Evolutionary conservation across 148 eudicot genomes (phyloP), one percentile per base, ranked within the genome.

Genomic region (Rhododendron mucronatum): DNA sequence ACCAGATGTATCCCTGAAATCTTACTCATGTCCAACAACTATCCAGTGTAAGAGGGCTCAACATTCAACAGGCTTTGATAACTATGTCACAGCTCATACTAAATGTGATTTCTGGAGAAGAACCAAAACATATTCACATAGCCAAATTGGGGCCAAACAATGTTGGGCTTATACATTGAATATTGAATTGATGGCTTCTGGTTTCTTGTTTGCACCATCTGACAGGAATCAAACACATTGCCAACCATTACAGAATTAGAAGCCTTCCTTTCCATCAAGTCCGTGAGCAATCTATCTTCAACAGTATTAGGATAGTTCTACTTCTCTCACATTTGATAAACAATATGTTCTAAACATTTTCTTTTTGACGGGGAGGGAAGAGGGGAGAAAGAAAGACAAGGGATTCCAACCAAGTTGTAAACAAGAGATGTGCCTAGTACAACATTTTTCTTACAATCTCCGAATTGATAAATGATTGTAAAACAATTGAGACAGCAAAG

Each of bases 141-240:
- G 61, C 82, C 57, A 80, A 79, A 80, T 30, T 28, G n/a, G 82
- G 55, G 51, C 5, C 10, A 21, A 47, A 53, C 30, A 79, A 47
- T 26, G 37, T 41, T 20, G 30, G 33, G 14, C 5, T 67, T 67
- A 67, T 26, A 26, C 33, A 26, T 26, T 67, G 74, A 41, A 41
- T 28, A 78, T 23, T 76, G 50, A 18, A 11, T 45, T 12, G 41
- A 11, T 47, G 55, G 33, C 55, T 78, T 45, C 26, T 47, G 55
- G 81, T 78, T 78, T 44, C 81, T 45, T 8, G 81, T 78, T 78
- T 78, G 81, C 16, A 78, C 51, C 30, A 78, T n/a, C 51, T 23
- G 55, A 45, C 20, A 7, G 16, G 82, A 48, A 48, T 80, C 12
- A 55, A 73, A 35, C 28, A 79, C 33, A 0, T 39, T 13, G 21